phyloP scores from a whole-genome alignment of 2,329 filamentous ascomycete species.

The Ophiostoma sp. region DNA sequence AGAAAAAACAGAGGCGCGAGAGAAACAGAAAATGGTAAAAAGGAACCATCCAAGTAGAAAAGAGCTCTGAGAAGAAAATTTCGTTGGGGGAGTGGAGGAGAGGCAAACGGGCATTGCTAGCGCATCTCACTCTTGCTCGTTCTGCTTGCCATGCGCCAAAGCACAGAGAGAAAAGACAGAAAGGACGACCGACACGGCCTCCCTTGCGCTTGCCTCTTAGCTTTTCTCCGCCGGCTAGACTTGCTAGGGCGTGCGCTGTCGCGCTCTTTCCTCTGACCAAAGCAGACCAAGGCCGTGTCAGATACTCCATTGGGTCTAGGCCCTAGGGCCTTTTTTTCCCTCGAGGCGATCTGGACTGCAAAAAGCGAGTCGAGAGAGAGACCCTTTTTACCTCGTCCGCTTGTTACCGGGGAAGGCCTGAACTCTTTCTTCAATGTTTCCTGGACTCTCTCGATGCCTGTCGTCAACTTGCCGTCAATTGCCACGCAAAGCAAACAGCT shows the following conservation, averaged over 20 bases:
- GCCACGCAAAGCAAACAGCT: not conserved
- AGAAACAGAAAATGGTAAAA: not conserved
- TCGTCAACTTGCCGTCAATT: not conserved
- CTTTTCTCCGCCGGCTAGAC: slow-evolving; percentile 4
- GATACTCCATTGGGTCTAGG: slow-evolving; percentile 22
- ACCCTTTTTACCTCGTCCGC: not conserved
- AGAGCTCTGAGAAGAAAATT: not conserved
- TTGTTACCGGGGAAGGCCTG: not conserved
- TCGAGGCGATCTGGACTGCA: not conserved
- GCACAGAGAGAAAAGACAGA: not conserved
- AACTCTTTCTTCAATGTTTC: too few species aligned
- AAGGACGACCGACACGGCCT: not conserved
- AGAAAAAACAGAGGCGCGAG: not conserved
- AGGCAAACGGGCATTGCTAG: slow-evolving; percentile 15
- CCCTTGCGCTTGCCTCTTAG: not conserved
- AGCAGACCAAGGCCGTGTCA: not conserved
- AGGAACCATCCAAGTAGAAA: not conserved
- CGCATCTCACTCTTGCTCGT: not conserved
- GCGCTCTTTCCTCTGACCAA: slow-evolving; percentile 8
- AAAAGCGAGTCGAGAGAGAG: not conserved
- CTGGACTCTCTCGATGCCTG: not conserved
- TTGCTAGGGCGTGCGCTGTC: not conserved
- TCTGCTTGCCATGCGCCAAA: not conserved
- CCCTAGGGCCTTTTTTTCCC: not conserved
- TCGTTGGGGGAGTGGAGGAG: slow-evolving; percentile 14